Evolutionary conservation across 202 grass and related monocot species (phyloP).

Genomic region (Hordeum pubiflorum): DNA sequence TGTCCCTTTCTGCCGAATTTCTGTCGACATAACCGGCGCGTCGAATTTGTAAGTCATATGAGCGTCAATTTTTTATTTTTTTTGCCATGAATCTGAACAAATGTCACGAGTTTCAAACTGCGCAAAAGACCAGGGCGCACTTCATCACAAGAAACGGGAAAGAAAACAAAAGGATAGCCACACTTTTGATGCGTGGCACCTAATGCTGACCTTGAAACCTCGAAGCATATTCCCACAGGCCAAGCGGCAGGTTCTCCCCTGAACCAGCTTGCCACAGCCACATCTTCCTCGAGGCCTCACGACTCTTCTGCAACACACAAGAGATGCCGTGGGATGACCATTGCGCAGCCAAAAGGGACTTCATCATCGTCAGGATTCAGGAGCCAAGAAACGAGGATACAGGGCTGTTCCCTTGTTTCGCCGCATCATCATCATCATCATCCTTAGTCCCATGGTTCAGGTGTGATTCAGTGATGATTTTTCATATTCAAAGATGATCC

Average conservation of each 20-base stretch:
- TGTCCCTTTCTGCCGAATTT: not conserved
- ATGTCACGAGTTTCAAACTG: not conserved
- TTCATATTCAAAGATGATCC: no score
- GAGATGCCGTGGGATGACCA: not conserved
- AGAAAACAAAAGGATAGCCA: not conserved
- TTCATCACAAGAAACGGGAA: not conserved
- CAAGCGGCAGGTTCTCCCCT: constrained; percentile 1
- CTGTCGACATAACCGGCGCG: not conserved
- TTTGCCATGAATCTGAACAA: not conserved
- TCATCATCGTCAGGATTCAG: not conserved
- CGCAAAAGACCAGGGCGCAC: not conserved
- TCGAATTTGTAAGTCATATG: not conserved
- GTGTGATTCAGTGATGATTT: no score
- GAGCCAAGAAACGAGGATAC: not conserved
- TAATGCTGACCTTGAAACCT: not conserved
- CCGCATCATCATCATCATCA: not conserved
- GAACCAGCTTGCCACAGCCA: not conserved
- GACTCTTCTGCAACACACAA: not conserved
- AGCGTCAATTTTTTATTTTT: not conserved
- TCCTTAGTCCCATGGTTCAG: not conserved
- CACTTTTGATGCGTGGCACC: not conserved
- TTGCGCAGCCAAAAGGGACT: not conserved
- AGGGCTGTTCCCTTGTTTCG: not conserved
- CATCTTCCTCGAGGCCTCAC: not conserved
- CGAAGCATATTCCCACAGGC: constrained; percentile 16